Evolutionary conservation across 106 monocot species (phyloP), one percentile per base, ranked within the genome.

Genomic region (Narthecium ossifragum): DNA sequence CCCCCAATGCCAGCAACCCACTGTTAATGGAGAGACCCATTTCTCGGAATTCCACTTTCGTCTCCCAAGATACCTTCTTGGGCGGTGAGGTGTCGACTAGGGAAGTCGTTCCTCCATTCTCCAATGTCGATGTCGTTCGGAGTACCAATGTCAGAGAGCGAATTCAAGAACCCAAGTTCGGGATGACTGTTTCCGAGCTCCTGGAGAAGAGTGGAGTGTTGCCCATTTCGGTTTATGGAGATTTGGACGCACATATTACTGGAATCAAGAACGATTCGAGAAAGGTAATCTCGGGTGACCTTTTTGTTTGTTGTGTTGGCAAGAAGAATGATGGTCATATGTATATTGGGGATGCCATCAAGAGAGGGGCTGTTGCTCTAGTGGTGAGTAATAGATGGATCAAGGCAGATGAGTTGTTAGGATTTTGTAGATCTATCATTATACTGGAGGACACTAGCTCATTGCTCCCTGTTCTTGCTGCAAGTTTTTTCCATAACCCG

Each of bases 261-360:
- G 69, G 75, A 34, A 58, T 75, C 26, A 31, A 70, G 59, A 33
- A 58, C 31, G 69, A 75, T 34, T 75, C 64, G 11, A 69, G 69
- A 27, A 39, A 59, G 20, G 58, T 75, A 11, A 51, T 10, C 9
- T 57, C 57, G 2, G 69, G 69, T 0, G 75, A 75, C 46, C 75
- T 75, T 32, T 70, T 69, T 52, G 34, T 64, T 33, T 69, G 64
- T 29, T 64, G 69, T 52, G 22, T 52, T 13, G 64, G 69, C 26
- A 31, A 7, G 28, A 69, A 59, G 46, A 63, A 63, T 8, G 69
- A 69, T 46, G 69, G 75, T 13, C 69, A 59, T 48, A 15, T 45
- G 26, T 69, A 57, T 37, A 18, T 62, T 6, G 15, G 23, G 38
- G 62, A 70, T 26, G 70, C 70, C 43, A 26, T 55, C 26, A 39